phyloP scores from a whole-genome alignment of 2,329 filamentous ascomycete genomes.

The Graphiopsis chlorocephala region DNA sequence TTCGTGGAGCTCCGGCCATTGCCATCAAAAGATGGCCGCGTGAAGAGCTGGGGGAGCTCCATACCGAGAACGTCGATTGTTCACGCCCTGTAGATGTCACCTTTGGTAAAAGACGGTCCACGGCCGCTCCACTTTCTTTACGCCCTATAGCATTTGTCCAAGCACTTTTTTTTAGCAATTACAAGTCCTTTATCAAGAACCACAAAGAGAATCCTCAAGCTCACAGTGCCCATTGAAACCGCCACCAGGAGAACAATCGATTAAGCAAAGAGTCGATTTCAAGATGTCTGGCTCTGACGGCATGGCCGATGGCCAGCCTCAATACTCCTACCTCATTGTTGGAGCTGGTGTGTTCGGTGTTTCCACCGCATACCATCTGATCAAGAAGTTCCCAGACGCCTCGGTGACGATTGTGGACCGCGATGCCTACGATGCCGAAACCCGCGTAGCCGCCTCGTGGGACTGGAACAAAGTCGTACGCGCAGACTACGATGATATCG shows the following conservation, averaged over 20 bases:
- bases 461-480: constrained; percentile 73
- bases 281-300: constrained; percentile 2
- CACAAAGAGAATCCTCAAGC: background rate
- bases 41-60: constrained; percentile 8
- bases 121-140: constrained; percentile 4
- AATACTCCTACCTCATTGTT: constrained; percentile 33
- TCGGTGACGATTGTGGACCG: constrained; percentile 42
- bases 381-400: constrained; percentile 41
- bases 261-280: background rate
- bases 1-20: constrained; percentile 2
- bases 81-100: constrained; percentile 11
- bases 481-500: constrained; percentile 63
- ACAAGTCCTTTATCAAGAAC: background rate
- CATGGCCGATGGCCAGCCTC: constrained; percentile 6
- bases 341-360: constrained; percentile 46
- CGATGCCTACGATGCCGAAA: constrained; percentile 33
- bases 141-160: constrained; percentile 5
- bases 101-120: constrained; percentile 4
- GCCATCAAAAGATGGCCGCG: constrained; percentile 1
- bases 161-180: background rate
- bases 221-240: background rate
- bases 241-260: background rate
- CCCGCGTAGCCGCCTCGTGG: constrained; percentile 59
- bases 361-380: constrained; percentile 57
- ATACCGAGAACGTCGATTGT: constrained; percentile 16